A percentile compares a stretch with the other conserved stretches of the same genome.
These are phyloP conservation scores for Sclerotinia subarctica DNA, from an alignment of 2,329 filamentous ascomycete genomes.

Conservation along the genomic window DNA sequence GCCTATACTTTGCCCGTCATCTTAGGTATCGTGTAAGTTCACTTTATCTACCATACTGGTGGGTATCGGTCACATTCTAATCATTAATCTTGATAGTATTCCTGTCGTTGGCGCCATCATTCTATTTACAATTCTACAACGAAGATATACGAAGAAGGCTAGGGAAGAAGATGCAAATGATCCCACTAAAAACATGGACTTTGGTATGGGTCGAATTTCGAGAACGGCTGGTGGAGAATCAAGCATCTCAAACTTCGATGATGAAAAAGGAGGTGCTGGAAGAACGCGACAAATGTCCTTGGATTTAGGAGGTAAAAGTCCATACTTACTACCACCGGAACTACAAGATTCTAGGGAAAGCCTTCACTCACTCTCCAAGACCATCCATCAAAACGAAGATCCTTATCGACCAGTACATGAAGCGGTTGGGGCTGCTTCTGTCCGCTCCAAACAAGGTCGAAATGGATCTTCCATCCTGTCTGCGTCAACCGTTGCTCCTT, in stretches of 20 bases:
- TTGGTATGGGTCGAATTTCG: constrained; percentile 65
- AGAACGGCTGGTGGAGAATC: constrained; percentile 21
- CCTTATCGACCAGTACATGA: constrained; percentile 68
- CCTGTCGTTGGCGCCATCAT: constrained; percentile 66
- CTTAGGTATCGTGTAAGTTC: constrained; percentile 66
- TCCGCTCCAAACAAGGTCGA: constrained; percentile 45
- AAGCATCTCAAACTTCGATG: not conserved
- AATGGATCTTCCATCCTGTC: constrained; percentile 46
- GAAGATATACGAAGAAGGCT: constrained; percentile 70
- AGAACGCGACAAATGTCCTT: constrained; percentile 57
- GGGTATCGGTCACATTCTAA: constrained; percentile 17
- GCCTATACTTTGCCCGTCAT: constrained; percentile 64
- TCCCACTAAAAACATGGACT: constrained; percentile 88
- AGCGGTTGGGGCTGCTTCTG: constrained; percentile 55
- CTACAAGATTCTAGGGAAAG: constrained; percentile 80
- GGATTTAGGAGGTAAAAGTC: constrained; percentile 70
- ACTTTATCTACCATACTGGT: not conserved
- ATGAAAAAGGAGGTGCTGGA: constrained; percentile 41
- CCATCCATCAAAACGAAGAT: constrained; percentile 72
- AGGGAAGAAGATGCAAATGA: constrained; percentile 77
- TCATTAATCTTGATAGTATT: constrained; percentile 54
- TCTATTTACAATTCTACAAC: constrained; percentile 73
- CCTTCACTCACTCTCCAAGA: constrained; percentile 77
- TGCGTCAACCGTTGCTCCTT: constrained; percentile 39
- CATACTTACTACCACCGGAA: constrained; percentile 88